These are phyloP conservation scores for Pseudocercospora cruenta DNA, from an alignment of 2,329 filamentous ascomycete species.

Conservation along the genomic window DNA sequence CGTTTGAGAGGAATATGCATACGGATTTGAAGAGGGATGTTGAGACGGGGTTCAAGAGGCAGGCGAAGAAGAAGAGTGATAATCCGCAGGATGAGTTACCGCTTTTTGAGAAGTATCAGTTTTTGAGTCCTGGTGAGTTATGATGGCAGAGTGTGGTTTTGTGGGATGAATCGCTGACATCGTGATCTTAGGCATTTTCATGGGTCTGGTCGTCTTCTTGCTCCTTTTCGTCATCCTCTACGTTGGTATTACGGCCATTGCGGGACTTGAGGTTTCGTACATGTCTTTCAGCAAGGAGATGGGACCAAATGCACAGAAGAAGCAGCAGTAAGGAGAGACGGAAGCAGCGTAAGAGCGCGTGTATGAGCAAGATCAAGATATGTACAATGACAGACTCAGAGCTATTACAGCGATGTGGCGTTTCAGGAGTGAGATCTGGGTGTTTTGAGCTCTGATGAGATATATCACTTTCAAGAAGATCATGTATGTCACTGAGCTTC, in stretches of 20 bases:
- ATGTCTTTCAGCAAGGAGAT: conserved; percentile 96
- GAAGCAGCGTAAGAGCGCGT: neutral
- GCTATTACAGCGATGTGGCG: neutral
- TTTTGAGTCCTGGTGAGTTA: conserved; percentile 78
- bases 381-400: neutral
- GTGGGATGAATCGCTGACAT: neutral
- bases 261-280: conserved; percentile 85
- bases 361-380: neutral
- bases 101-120: conserved; percentile 92
- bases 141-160: neutral
- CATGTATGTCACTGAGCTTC: too few species aligned
- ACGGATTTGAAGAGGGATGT: conserved; percentile 74
- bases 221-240: conserved; percentile 68
- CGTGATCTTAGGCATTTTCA: conserved; percentile 74
- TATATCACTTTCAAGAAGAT: too few species aligned
- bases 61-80: conserved; percentile 16
- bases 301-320: conserved; percentile 86
- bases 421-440: neutral
- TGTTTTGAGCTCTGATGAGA: too few species aligned
- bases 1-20: conserved; percentile 59
- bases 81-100: conserved; percentile 48
- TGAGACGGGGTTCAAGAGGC: conserved; percentile 45
- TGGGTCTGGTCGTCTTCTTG: conserved; percentile 70
- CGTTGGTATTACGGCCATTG: conserved; percentile 74
- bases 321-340: conserved; percentile 58